Base-by-base conservation (phyloP, 495 filamentous ascomycete genomes). In the Clavariopsis aquatica region DNA sequence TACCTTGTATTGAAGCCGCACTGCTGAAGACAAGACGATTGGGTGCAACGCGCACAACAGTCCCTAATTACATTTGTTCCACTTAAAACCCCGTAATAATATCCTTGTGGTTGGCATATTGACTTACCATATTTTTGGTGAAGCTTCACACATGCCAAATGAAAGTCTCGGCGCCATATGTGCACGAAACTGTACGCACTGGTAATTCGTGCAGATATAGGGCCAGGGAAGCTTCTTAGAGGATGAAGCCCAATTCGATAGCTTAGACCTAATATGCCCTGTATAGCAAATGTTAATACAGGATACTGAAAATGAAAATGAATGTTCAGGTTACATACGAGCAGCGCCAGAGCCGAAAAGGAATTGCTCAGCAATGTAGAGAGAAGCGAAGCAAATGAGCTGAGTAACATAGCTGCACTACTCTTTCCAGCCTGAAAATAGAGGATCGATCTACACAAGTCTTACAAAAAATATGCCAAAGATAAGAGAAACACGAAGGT, bases 21-120 rank as follows among this genome's bases (percentile, higher is more conserved):
- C 24, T 54, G 28, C 57, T 63, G 49, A 57, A 55, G 51, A 56
- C 34, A 1, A 63, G 52, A 13, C 49, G 31, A 27, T 63, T 57
- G 7, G 60, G 60, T 19, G 45, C 60, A 1, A 27, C 17, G 6
- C 52, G 1, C 4, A 63, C 29, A 10, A 57, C 58, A 5, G 43
- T 2, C 5, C 58, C 58, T 58, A 23, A n/a, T n/a, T 28, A 19
- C 19, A 10, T 19, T 26, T 23, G 15, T 7, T 58, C 55, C 45
- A 4, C 26, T 19, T 34, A 31, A 47, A n/a, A n/a, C n/a, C n/a
- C n/a, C 8, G 53, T 10, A 17, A 28, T 12, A 12, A 1, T 58
- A 27, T 5, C 22, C 31, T 17, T 24, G 36, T n/a, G 17, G 52
- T 52, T 52, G 15, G 13, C 7, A 52, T 8, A 38, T 36, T 17